Evolutionary conservation across 306 rosid genomes (phyloP).

Genomic region (Heteromeles arbutifolia): DNA sequence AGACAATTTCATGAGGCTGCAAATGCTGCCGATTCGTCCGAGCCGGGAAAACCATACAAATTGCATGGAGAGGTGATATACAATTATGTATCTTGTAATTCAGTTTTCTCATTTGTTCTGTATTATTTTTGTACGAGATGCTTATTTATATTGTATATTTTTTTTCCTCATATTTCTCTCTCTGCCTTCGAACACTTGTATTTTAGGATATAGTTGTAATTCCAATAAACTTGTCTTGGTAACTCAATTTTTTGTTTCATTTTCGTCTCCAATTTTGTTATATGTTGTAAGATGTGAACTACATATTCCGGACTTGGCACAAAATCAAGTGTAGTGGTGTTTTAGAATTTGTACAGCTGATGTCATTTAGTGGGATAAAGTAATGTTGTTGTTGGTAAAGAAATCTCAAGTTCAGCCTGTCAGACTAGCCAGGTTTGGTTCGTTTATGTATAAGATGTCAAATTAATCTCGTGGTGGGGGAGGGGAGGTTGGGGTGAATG

Average conservation of each 20-base stretch:
- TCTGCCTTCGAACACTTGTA: conserved; percentile 24
- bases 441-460: too few species aligned
- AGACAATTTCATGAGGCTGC: conserved; percentile 37
- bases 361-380: too few species aligned
- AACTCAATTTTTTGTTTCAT: conserved; percentile 10
- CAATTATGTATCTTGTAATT: conserved; percentile 40
- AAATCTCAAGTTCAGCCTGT: neutral
- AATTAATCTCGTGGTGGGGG: too few species aligned
- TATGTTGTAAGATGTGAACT: neutral
- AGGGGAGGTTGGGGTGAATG: too few species aligned
- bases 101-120: conserved; percentile 38
- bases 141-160: conserved; percentile 62
- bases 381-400: neutral
- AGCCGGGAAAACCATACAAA: conserved; percentile 41
- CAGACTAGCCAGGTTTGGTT: neutral
- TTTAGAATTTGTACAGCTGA: too few species aligned
- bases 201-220: conserved; percentile 39
- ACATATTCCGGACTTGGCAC: neutral
- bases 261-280: neutral
- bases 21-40: conserved; percentile 38
- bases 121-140: conserved; percentile 37
- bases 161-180: conserved; percentile 12
- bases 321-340: too few species aligned
- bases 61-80: conserved; percentile 44
- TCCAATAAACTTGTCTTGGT: conserved; percentile 37